Conservation (phyloP, 108 stramenopile genomes). For the Conticribra weissflogii region DNA sequence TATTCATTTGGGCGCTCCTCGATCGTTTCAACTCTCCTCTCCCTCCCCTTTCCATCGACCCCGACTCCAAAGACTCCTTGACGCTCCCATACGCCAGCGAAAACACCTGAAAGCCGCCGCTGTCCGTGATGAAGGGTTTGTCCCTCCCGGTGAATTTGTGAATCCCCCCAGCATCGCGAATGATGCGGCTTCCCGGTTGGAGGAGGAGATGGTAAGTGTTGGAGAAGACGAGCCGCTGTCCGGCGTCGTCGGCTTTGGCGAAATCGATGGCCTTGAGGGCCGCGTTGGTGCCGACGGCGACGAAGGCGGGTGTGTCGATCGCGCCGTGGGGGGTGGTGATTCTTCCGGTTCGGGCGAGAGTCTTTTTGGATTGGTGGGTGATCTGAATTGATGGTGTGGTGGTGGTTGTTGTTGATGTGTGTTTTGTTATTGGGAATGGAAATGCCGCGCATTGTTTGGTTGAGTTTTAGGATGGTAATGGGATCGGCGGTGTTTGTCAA, state of each 20-base stretch:
- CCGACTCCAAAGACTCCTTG: conserved; percentile 43
- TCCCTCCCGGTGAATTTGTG: conserved; percentile 60
- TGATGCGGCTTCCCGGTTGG: conserved; percentile 60
- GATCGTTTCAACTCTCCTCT: conserved; percentile 39
- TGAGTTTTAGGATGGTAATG: too few relatives aligned
- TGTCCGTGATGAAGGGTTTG: conserved; percentile 60
- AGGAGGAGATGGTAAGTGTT: conserved; percentile 71
- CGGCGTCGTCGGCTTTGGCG: conserved; percentile 35
- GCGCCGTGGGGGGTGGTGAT: conserved; percentile 55
- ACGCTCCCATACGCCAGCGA: conserved; percentile 53
- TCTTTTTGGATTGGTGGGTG: conserved; percentile 49
- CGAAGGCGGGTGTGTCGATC: conserved; percentile 66
- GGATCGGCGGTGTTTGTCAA: too few relatives aligned
- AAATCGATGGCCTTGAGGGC: conserved; percentile 49
- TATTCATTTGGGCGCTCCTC: background rate
- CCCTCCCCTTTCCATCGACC: too few relatives aligned
- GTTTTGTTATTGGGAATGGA: too few relatives aligned
- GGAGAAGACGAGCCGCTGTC: conserved; percentile 59
- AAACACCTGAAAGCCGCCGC: conserved; percentile 70
- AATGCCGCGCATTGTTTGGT: too few relatives aligned
- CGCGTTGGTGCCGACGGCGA: conserved; percentile 71
- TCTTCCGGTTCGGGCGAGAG: conserved; percentile 51
- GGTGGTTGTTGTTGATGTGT: too few relatives aligned
- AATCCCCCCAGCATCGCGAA: conserved; percentile 60
- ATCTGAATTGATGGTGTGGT: too few relatives aligned